A percentile compares a stretch with the other conserved stretches of the same genome.
phyloP scores from a whole-genome alignment of 176 grass and related monocot species.

The Musa schizocarpa region DNA sequence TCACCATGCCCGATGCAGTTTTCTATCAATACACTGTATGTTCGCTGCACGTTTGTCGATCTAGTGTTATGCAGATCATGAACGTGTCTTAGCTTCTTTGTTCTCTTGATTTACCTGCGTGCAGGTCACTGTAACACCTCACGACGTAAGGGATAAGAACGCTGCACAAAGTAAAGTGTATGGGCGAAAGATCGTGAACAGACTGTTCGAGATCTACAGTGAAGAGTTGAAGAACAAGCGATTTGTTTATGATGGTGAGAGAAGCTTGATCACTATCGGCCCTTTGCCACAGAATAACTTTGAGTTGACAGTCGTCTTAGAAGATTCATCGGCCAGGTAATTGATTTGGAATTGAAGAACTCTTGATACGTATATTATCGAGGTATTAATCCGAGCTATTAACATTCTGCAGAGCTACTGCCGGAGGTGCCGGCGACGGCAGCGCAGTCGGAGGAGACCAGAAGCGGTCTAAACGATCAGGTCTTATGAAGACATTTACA shows the following conservation, averaged over 20 bases:
- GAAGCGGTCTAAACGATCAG: conserved; percentile 52
- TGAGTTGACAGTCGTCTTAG: conserved; percentile 66
- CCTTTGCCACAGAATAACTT: conserved; percentile 78
- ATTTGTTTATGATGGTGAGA: conserved; percentile 87
- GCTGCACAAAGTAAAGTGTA: conserved; percentile 52
- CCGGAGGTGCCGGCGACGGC: conserved; percentile 37
- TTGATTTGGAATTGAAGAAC: background rate
- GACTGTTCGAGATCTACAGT: conserved; percentile 59
- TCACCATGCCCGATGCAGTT: conserved; percentile 35
- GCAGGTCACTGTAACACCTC: conserved; percentile 60
- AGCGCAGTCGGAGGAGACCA: conserved; percentile 41
- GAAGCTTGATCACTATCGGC: conserved; percentile 71
- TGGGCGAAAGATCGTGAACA: conserved; percentile 60
- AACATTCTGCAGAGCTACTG: background rate
- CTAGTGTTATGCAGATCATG: background rate
- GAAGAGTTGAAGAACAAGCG: conserved; percentile 67
- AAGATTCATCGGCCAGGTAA: conserved; percentile 65
- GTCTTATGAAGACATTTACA: conserved; percentile 50
- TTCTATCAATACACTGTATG: conserved; percentile 67
- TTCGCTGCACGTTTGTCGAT: background rate
- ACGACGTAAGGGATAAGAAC: conserved; percentile 53
- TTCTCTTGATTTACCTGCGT: conserved; percentile 3
- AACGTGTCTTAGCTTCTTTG: background rate
- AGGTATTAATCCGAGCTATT: no score
- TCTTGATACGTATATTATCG: background rate